Base-by-base conservation (phyloP, 805 yeast species). In the Priceomyces carsonii region DNA sequence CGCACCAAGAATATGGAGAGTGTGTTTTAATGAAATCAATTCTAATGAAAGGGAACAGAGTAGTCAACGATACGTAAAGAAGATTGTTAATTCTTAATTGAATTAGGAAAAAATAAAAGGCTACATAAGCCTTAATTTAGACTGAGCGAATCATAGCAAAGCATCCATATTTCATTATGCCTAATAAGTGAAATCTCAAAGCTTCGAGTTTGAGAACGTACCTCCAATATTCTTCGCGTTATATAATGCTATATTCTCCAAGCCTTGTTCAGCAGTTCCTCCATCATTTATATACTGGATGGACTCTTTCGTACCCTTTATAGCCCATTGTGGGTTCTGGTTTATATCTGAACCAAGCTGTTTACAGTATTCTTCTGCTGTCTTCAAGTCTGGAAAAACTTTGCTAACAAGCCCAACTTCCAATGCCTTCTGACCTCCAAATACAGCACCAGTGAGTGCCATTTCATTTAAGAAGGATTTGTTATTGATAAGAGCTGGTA, bases 371-470 rank as follows among this genome's bases (percentile, higher is more conserved):
- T 59, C 61, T 8, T 80, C 41, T 0, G 82, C 88, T 1, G 61
- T 58, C 7, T 71, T 67, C 42, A 73, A 71, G 40, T 68, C 66
- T 0, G 69, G 70, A 15, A 59, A 61, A 0, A 78, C 69, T 23
- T 50, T 45, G 36, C 77, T 65, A 1, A 80, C 73, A 13, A 80
- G 63, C 0, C 93, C 91, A 14, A 79, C 48, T 20, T 57, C 56
- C 28, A 55, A 45, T 0, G 90, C 88, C 40, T 76, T 80, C n/a
- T 64, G 59, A 1, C 76, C 73, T 10, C 61, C 59, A 40, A 82
- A 82, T 8, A 58, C 54, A 17, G 74, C 73, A 6, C 82, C 91
- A 0, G 88, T 79, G 43, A 78, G 68, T 4, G 84, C 78, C 31
- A 77, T 58, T 45, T 81, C 84, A 52, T 71, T 72, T 41, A 82